Evolutionary conservation across 2,329 filamentous ascomycete species (phyloP).

Genomic region (Colletotrichum sp.): DNA sequence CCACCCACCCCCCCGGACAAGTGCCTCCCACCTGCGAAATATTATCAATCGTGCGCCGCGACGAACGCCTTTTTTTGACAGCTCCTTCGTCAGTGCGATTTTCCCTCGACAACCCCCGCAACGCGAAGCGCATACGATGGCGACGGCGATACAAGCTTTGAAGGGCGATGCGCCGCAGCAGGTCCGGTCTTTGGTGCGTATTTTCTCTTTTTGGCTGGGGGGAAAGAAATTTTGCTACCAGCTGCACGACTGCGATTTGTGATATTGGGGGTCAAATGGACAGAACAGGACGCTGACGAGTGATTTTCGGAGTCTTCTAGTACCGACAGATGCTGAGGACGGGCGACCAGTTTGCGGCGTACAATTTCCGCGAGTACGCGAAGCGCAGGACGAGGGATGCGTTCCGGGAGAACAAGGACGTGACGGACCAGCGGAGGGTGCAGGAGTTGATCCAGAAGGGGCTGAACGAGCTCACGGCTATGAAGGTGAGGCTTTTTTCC

Average conservation of each 20-base stretch:
- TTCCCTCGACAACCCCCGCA: background rate
- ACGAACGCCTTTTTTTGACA: background rate
- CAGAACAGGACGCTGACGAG: background rate
- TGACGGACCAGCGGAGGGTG: constrained; percentile 75
- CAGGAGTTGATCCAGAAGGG: constrained; percentile 92
- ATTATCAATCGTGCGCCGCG: constrained; percentile 1
- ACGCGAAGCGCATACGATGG: constrained; percentile 14
- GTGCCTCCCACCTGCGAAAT: constrained; percentile 4
- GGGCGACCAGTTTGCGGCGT: constrained; percentile 84
- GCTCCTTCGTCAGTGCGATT: background rate
- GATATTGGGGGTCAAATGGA: background rate
- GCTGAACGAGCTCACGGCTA: constrained; percentile 80
- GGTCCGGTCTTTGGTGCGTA: constrained; percentile 56
- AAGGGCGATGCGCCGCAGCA: constrained; percentile 63
- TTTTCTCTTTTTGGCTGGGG: background rate
- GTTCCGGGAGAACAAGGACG: constrained; percentile 79
- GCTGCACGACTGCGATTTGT: background rate
- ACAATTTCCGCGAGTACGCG: constrained; percentile 98
- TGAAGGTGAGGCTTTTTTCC: constrained; percentile 72
- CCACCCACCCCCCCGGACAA: background rate
- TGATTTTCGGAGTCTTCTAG: constrained; percentile 46
- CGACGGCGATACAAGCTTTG: constrained; percentile 32
- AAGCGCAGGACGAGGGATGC: constrained; percentile 88
- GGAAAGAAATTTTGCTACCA: constrained; percentile 26
- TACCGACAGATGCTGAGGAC: constrained; percentile 92